Conservation (phyloP, 495 filamentous ascomycete genomes). For the Parmelia sp. region DNA sequence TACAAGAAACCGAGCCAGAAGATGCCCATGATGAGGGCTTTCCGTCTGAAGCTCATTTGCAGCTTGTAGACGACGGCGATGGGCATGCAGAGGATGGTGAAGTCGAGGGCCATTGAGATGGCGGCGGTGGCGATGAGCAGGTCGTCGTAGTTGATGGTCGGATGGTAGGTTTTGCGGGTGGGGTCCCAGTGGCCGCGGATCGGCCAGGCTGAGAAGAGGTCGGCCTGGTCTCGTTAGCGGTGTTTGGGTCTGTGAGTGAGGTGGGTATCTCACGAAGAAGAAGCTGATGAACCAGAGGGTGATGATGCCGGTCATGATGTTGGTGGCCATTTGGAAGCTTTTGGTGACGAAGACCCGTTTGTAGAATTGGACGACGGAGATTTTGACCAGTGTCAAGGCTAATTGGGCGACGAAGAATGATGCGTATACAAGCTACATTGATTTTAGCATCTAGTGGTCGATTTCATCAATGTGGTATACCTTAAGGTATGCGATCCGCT, state of each 20-base stretch:
- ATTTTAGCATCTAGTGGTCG: background rate
- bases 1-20: slow-evolving; percentile 15
- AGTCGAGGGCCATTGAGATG: background rate
- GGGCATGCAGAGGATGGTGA: slow-evolving; percentile 8
- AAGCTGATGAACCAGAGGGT: background rate
- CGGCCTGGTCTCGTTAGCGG: background rate
- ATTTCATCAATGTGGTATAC: background rate
- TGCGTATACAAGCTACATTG: background rate
- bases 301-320: background rate
- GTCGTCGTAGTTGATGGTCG: slow-evolving; percentile 2
- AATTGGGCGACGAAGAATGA: background rate
- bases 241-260: no score
- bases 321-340: background rate
- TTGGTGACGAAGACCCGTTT: slow-evolving; percentile 1
- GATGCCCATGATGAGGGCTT: background rate
- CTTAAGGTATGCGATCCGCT: background rate
- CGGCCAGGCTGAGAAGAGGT: slow-evolving; percentile 1
- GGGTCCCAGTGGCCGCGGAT: background rate
- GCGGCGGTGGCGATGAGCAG: background rate
- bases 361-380: slow-evolving; percentile 7
- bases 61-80: background rate
- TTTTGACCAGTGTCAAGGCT: background rate
- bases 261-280: background rate
- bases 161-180: background rate
- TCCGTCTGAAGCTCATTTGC: slow-evolving; percentile 2